These are phyloP conservation scores for Hysterium pulicare DNA, from an alignment of 2,329 filamentous ascomycete genomes.

Conservation along the genomic window DNA sequence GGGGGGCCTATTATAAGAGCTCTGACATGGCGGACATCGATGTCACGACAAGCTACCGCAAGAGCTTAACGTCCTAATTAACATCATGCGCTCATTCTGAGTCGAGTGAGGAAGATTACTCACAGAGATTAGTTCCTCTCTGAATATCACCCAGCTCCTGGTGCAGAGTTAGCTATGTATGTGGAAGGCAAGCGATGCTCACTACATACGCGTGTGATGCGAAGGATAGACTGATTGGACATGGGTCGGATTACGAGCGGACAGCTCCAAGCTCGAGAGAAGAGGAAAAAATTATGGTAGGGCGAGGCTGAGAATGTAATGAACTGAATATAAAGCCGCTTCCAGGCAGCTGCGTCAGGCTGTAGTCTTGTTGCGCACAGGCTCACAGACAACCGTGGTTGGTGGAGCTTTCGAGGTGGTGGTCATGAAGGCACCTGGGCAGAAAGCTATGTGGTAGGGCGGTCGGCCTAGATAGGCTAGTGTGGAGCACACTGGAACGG, in stretches of 20 bases:
- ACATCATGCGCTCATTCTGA: constrained; percentile 1
- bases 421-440: neutral
- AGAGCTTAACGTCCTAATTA: constrained; percentile 56
- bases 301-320: neutral
- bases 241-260: constrained; percentile 39
- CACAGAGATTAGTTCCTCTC: constrained; percentile 78
- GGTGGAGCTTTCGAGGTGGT: neutral
- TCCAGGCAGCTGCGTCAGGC: constrained; percentile 3
- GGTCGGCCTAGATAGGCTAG: too few relatives aligned
- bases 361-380: neutral
- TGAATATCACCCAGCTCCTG: constrained; percentile 86
- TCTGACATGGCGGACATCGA: constrained; percentile 82
- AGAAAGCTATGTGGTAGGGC: too few relatives aligned
- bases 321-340: neutral
- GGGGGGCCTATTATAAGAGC: constrained; percentile 89
- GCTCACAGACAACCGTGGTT: neutral
- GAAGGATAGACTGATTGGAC: constrained; percentile 83
- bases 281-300: neutral
- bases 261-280: neutral
- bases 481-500: too few relatives aligned
- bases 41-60: constrained; percentile 81
- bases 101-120: constrained; percentile 27
- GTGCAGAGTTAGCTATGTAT: constrained; percentile 10
- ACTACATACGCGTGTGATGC: constrained; percentile 71
- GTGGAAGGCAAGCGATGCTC: constrained; percentile 3